A percentile compares a stretch with the other conserved stretches of the same genome.
Evolutionary conservation across 2,329 filamentous ascomycete genomes (phyloP).

Genomic region (Eutypa lata): DNA sequence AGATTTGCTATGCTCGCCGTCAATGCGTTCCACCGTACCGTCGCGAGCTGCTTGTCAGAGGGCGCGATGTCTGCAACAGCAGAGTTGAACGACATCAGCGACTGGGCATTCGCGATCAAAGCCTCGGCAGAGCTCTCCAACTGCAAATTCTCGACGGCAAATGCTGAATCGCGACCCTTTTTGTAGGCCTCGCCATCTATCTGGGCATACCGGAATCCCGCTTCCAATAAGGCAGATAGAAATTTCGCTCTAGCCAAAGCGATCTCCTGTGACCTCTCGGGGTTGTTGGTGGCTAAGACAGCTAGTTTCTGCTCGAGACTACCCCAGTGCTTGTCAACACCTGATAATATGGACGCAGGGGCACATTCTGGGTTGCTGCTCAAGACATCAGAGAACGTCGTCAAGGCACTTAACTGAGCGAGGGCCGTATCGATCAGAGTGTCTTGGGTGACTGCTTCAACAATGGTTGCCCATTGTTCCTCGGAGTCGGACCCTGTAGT

Average conservation of each 20-base stretch:
- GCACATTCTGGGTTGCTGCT: slow-evolving; percentile 35
- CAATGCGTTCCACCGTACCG: slow-evolving; percentile 25
- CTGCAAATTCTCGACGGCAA: slow-evolving; percentile 18
- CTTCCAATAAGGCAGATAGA: slow-evolving; percentile 21
- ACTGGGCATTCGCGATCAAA: slow-evolving; percentile 20
- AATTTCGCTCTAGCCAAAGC: slow-evolving; percentile 24
- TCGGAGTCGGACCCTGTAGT: slow-evolving; percentile 26
- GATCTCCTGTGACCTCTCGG: slow-evolving; percentile 20
- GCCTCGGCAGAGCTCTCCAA: slow-evolving; percentile 11
- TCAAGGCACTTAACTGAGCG: slow-evolving; percentile 57
- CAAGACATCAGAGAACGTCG: slow-evolving; percentile 46
- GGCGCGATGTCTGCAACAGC: slow-evolving; percentile 17
- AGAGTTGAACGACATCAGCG: slow-evolving; percentile 24
- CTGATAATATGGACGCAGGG: slow-evolving; percentile 40
- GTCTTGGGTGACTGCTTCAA: slow-evolving; percentile 62
- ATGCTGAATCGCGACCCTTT: slow-evolving; percentile 23
- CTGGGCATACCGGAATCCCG: slow-evolving; percentile 18
- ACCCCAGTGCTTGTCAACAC: slow-evolving; percentile 54
- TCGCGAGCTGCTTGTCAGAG: slow-evolving; percentile 11
- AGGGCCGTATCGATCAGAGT: slow-evolving; percentile 67
- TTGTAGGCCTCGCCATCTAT: slow-evolving; percentile 23
- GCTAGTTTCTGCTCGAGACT: slow-evolving; percentile 42
- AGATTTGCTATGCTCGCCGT: slow-evolving; percentile 19
- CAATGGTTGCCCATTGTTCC: slow-evolving; percentile 64
- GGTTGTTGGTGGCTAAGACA: slow-evolving; percentile 10